A percentile compares a stretch with the other conserved stretches of the same genome.
Conservation (phyloP, 495 filamentous ascomycete genomes). For the Bacidia rubella region DNA sequence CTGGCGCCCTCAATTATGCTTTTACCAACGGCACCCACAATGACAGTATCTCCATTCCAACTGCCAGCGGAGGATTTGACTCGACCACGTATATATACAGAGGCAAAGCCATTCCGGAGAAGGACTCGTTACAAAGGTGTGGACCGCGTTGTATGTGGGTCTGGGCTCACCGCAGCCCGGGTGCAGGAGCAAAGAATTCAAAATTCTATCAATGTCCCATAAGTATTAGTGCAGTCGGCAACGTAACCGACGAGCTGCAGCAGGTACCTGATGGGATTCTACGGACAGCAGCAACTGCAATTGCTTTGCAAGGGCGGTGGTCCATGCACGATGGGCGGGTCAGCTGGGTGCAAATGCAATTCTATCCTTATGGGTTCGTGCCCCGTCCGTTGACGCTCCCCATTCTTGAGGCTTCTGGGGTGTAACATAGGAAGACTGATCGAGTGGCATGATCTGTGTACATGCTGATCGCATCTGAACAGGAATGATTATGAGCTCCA, state of each 20-base stretch:
- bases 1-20: no score
- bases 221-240: constrained; percentile 11
- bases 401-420: no score
- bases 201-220: constrained; percentile 11
- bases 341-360: no score
- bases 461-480: no score
- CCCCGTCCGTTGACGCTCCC: no score
- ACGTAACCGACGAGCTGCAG: constrained; percentile 6
- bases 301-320: constrained; percentile 13
- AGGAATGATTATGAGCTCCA: no score
- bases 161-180: background rate
- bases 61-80: background rate
- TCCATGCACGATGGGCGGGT: no score
- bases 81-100: constrained; percentile 15
- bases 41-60: constrained; percentile 8
- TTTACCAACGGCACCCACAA: no score
- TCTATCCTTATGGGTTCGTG: no score
- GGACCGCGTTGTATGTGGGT: constrained; percentile 16
- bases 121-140: constrained; percentile 4
- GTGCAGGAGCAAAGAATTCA: background rate
- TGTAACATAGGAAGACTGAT: no score
- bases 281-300: constrained; percentile 14
- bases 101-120: constrained; percentile 4
- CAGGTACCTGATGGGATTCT: constrained; percentile 6
- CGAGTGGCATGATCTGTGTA: no score